Evolutionary conservation across 2,329 filamentous ascomycete species (phyloP).

Genomic region (Raffaelea arxii): DNA sequence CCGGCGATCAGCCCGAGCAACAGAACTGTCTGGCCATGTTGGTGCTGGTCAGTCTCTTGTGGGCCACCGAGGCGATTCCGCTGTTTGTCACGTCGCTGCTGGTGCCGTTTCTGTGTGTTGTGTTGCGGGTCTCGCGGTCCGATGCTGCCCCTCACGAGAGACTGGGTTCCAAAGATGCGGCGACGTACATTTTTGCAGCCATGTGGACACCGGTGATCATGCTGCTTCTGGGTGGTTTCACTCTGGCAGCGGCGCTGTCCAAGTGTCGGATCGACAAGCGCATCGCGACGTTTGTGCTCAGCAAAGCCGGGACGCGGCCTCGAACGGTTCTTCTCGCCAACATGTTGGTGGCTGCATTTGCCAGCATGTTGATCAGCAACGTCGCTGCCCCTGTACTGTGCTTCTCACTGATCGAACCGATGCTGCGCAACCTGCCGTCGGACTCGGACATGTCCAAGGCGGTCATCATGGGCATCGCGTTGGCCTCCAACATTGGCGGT

Average conservation of each 20-base stretch:
- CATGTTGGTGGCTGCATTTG: constrained; percentile 97
- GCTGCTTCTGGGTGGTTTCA: constrained; percentile 92
- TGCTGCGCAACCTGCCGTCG: constrained; percentile 82
- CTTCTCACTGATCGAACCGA: constrained; percentile 96
- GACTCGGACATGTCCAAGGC: constrained; percentile 93
- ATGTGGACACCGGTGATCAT: constrained; percentile 99
- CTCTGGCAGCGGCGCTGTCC: constrained; percentile 84
- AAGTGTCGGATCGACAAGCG: constrained; percentile 98
- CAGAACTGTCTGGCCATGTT: constrained; percentile 94
- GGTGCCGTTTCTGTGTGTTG: constrained; percentile 86
- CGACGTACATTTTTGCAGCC: constrained; percentile 75
- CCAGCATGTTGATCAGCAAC: constrained; percentile 98
- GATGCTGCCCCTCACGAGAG: constrained; percentile 59
- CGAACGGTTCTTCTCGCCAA: constrained; percentile 86
- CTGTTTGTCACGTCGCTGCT: constrained; percentile 92
- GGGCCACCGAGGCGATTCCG: constrained; percentile 97
- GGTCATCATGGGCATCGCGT: constrained; percentile 86
- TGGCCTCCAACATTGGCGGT: constrained; percentile 91
- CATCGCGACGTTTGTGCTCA: constrained; percentile 90
- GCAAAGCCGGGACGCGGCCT: constrained; percentile 88
- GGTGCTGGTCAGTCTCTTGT: constrained; percentile 84
- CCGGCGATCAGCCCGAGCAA: constrained; percentile 63
- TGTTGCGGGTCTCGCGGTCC: constrained; percentile 73
- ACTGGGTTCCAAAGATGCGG: constrained; percentile 70
- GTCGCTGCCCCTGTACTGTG: constrained; percentile 94